phyloP scores from a whole-genome alignment of 257 asterid species.

The Phtheirospermum japonicum region DNA sequence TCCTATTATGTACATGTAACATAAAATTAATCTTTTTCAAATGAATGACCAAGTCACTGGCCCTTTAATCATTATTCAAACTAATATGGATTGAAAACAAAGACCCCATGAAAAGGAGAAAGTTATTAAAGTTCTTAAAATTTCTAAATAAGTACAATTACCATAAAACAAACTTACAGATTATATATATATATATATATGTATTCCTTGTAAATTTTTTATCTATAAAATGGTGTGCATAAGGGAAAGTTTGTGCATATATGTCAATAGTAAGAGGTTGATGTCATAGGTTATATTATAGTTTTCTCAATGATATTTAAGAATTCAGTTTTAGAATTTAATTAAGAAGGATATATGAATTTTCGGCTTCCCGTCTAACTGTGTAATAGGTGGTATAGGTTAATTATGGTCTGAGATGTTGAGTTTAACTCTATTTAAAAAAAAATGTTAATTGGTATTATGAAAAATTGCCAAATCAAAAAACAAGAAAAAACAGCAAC shows the following conservation, averaged over 20 bases:
- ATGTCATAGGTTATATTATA: neutral
- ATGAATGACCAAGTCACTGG: too few species aligned
- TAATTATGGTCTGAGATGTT: neutral
- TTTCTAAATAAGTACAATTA: too few species aligned
- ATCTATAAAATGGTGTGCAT: neutral
- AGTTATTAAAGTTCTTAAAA: too few species aligned
- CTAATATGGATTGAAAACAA: too few species aligned
- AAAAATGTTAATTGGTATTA: too few species aligned
- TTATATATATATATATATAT: neutral
- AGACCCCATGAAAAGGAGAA: too few species aligned
- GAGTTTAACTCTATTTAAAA: neutral
- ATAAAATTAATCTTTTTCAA: too few species aligned
- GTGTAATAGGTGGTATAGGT: constrained; percentile 9
- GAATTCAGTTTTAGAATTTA: neutral
- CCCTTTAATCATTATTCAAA: too few species aligned
- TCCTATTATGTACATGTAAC: too few species aligned
- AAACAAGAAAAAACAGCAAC: too few species aligned
- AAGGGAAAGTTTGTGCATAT: neutral
- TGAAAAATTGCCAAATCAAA: too few species aligned
- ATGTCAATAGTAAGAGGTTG: neutral
- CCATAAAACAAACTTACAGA: neutral
- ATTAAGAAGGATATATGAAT: neutral
- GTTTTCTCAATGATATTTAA: constrained; percentile 8
- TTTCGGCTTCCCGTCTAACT: neutral
- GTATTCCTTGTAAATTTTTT: neutral